A percentile compares a stretch with the other conserved stretches of the same genome.
Evolutionary conservation across 768 basidiomycete species (phyloP).

Genomic region (Vararia minispora): DNA sequence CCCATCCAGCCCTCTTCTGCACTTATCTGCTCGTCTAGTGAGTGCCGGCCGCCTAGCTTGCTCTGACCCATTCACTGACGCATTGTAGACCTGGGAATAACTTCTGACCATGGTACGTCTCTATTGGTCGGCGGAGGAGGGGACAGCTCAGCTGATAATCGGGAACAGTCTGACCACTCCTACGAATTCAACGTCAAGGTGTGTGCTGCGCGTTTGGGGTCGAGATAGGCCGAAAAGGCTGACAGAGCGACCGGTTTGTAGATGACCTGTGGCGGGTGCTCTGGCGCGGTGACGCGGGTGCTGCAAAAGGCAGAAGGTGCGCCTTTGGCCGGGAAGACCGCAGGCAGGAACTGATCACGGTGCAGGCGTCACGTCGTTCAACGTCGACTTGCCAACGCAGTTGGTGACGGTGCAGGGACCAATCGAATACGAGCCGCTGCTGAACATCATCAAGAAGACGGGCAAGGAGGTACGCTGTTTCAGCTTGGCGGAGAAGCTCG

Average conservation of each 20-base stretch:
- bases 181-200: slow-evolving; percentile 87
- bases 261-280: slow-evolving; percentile 88
- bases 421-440: slow-evolving; percentile 51
- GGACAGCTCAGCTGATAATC: too few species aligned
- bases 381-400: slow-evolving; percentile 58
- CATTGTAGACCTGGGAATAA: too few species aligned
- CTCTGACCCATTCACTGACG: too few species aligned
- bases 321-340: slow-evolving; percentile 7
- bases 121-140: too few species aligned
- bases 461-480: slow-evolving; percentile 64
- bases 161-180: slow-evolving; percentile 30
- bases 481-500: neutral
- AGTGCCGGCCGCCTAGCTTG: too few species aligned
- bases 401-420: slow-evolving; percentile 58
- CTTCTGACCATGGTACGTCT: too few species aligned
- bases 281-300: slow-evolving; percentile 68
- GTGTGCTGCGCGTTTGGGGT: neutral
- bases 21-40: too few species aligned
- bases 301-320: slow-evolving; percentile 55
- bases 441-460: slow-evolving; percentile 78
- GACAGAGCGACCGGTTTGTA: slow-evolving; percentile 18
- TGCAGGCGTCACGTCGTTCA: slow-evolving; percentile 46
- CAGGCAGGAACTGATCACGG: neutral
- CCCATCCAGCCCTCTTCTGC: too few species aligned
- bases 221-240: slow-evolving; percentile 1